Base-by-base conservation (phyloP, 768 basidiomycete genomes). In the Boletus eberwhitei region DNA sequence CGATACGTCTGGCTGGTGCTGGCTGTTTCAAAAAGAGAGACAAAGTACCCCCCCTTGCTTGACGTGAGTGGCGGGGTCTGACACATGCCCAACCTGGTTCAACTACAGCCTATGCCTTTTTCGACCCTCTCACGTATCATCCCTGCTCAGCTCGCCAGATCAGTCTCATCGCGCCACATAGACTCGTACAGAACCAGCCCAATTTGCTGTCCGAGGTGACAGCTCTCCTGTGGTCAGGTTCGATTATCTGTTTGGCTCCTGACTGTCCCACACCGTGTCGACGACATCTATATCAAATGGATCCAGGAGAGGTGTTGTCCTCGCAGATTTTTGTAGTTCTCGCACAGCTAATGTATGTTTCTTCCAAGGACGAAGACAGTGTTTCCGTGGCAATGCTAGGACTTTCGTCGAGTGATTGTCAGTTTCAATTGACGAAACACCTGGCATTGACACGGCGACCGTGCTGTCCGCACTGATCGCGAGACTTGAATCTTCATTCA, bases 31-130 rank as follows among this genome's bases (percentile, higher is more conserved):
- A 26, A 21, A 21, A 46, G 41, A 47, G 49, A 47, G 55, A 46
- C 45, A 53, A 24, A 36, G 31, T 26, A 24, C 19, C 16, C 32
- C 43, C 41, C 38, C 40, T n/a, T 19, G 37, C 35, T 42, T 46
- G 51, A 41, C 55, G 39, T 40, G 48, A 24, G 43, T 41, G 53
- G 42, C 31, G 29, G 34, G 44, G 41, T 47, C 22, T 60, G 57
- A 68, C 57, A 59, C 55, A 64, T 57, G 50, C 55, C 61, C 50
- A 35, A 42, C 39, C 36, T 16, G 35, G 45, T 37, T 12, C 34
- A 17, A 48, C 50, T 44, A 61, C 61, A 52, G 64, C 54, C 24
- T n/a, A 47, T 55, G 32, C 58, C 55, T 48, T 54, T 59, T 65
- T 45, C 19, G 49, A 49, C 36, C 36, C 38, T 36, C 24, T 52